These are phyloP conservation scores for Colletotrichum godetiae DNA, from an alignment of 2,329 filamentous ascomycete species.

Conservation along the genomic window DNA sequence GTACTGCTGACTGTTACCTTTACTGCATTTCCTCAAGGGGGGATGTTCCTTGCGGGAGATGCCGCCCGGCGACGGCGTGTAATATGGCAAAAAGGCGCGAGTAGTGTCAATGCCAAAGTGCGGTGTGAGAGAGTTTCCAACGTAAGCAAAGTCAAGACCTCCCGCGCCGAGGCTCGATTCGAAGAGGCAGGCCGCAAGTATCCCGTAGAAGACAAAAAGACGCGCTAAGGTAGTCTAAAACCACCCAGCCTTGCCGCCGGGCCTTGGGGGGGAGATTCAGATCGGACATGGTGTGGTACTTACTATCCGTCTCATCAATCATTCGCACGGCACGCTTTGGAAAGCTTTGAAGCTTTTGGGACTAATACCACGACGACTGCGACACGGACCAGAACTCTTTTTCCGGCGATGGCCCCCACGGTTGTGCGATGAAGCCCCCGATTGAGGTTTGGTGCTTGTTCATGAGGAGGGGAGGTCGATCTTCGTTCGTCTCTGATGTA, in stretches of 20 bases:
- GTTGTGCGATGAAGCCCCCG: not conserved
- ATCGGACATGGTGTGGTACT: not conserved
- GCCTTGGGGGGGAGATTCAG: not conserved
- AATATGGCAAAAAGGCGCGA: not conserved
- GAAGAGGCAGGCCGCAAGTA: not conserved
- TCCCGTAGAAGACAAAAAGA: too few relatives aligned
- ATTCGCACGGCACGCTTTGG: not conserved
- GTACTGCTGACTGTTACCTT: not conserved
- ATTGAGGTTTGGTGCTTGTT: not conserved
- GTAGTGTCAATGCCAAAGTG: conserved; percentile 17
- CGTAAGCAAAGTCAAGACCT: too few relatives aligned
- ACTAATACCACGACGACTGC: not conserved
- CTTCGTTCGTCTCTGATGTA: not conserved
- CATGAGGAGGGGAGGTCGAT: not conserved
- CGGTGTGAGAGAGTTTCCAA: conserved; percentile 15
- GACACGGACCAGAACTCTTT: not conserved
- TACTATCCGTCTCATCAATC: not conserved
- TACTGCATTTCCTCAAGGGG: not conserved
- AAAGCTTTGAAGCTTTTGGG: too few relatives aligned
- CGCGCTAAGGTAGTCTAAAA: not conserved
- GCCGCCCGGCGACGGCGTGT: not conserved
- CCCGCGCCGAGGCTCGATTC: not conserved
- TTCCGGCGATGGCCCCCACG: not conserved
- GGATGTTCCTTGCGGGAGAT: conserved; percentile 15
- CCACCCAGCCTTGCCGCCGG: not conserved